Conservation (phyloP, 805 yeast genomes). For the Cyberlindnera xylosilytica region DNA sequence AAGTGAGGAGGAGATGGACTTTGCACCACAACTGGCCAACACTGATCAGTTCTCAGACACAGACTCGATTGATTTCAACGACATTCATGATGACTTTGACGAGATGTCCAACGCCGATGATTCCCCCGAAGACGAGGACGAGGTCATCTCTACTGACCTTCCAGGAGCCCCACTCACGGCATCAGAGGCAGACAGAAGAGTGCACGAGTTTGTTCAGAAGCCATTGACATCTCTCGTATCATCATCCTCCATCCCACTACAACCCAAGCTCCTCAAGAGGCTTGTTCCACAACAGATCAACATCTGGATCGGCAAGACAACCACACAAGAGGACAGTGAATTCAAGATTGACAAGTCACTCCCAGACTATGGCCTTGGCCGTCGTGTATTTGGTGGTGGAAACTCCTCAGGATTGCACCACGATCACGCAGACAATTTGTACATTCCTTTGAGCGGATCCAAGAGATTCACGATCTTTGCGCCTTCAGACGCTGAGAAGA, state of each 20-base stretch:
- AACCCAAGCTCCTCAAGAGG: conserved; percentile 38
- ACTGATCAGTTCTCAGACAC: conserved; percentile 31
- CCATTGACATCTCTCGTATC: conserved; percentile 50
- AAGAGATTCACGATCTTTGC: conserved; percentile 67
- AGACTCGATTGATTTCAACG: conserved; percentile 41
- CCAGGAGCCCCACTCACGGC: conserved; percentile 28
- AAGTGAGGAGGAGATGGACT: conserved; percentile 15
- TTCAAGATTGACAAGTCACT: conserved; percentile 20
- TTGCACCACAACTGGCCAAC: conserved; percentile 6
- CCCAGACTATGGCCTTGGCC: conserved; percentile 44
- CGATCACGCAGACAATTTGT: conserved; percentile 77
- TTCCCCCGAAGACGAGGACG: conserved; percentile 17
- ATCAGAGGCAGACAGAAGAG: conserved; percentile 38
- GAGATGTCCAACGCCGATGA: conserved; percentile 29
- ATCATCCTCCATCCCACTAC: conserved; percentile 33
- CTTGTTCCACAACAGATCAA: conserved; percentile 69
- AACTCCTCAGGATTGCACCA: conserved; percentile 75
- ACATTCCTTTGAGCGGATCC: conserved; percentile 54
- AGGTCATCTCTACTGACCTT: conserved; percentile 13
- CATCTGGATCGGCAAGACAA: conserved; percentile 61
- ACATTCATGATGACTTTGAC: conserved; percentile 49
- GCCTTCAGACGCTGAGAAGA: conserved; percentile 56
- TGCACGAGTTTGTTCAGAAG: conserved; percentile 53
- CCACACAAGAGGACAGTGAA: conserved; percentile 7
- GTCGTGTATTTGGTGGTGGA: conserved; percentile 53